Conservation (phyloP, 495 filamentous ascomycete genomes). For the Clohesyomyces aquaticus region DNA sequence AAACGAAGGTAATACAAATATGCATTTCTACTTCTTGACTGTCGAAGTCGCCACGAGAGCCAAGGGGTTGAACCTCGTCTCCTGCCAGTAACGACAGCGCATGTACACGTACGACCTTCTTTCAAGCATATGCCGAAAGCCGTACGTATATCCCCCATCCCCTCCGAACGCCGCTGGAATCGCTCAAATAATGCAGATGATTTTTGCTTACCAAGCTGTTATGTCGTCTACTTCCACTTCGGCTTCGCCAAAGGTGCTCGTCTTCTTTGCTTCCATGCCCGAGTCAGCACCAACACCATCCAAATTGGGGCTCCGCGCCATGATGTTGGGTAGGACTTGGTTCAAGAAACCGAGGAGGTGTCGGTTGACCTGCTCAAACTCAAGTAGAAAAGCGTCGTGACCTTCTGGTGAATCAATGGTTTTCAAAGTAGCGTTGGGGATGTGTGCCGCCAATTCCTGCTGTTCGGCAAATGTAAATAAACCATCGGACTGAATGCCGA, state of each 20-base stretch:
- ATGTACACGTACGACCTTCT: conserved; percentile 26
- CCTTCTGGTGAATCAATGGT: conserved; percentile 92
- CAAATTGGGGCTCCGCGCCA: conserved; percentile 63
- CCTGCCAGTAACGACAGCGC: not conserved
- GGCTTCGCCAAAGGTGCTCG: conserved; percentile 87
- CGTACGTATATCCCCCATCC: not conserved
- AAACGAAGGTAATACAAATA: not conserved
- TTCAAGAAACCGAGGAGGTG: conserved; percentile 84
- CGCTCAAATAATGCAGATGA: not conserved
- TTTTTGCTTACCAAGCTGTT: conserved; percentile 77
- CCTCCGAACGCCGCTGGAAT: conserved; percentile 13
- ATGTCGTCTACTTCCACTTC: conserved; percentile 98
- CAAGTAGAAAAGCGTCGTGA: conserved; percentile 93
- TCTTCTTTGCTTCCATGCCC: conserved; percentile 60
- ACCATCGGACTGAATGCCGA: conserved; percentile 93
- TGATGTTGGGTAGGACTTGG: conserved; percentile 83
- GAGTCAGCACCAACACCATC: conserved; percentile 50
- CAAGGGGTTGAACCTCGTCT: conserved; percentile 36
- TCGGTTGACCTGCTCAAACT: conserved; percentile 94
- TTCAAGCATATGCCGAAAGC: conserved; percentile 40
- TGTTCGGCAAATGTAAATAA: conserved; percentile 97
- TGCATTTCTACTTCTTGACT: not conserved
- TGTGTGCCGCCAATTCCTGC: conserved; percentile 81
- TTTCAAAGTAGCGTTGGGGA: conserved; percentile 75
- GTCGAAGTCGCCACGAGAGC: not conserved